These are phyloP conservation scores for Toxicodendron radicans DNA, from an alignment of 345 rosid species.

Conservation along the genomic window DNA sequence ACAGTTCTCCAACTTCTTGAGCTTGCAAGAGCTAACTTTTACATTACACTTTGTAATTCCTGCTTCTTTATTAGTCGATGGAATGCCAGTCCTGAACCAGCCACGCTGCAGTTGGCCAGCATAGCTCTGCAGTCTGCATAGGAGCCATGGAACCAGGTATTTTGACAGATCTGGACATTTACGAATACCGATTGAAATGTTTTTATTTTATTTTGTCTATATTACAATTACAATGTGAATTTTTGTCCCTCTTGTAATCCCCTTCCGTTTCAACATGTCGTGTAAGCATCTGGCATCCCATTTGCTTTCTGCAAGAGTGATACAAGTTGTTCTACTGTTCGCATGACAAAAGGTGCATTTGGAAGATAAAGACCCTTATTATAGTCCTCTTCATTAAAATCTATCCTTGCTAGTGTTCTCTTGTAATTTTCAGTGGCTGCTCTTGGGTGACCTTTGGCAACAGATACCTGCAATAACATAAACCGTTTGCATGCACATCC, in stretches of 20 bases:
- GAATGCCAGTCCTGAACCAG: not conserved
- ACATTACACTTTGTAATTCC: not conserved
- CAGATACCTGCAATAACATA: conserved; percentile 38
- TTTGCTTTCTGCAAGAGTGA: conserved; percentile 15
- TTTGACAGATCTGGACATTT: no score
- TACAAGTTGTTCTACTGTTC: conserved; percentile 35
- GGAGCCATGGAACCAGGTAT: not conserved
- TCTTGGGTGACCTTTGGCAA: conserved; percentile 62
- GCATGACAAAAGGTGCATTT: conserved; percentile 26
- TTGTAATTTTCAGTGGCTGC: conserved; percentile 52
- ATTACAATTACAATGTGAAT: not conserved
- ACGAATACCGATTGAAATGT: not conserved
- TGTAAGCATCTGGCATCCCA: not conserved
- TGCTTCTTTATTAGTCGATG: not conserved
- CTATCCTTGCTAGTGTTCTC: conserved; percentile 30
- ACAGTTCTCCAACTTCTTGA: not conserved
- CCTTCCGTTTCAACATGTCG: no score
- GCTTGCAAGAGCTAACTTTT: not conserved
- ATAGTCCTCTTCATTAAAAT: conserved; percentile 41
- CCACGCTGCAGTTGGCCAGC: not conserved
- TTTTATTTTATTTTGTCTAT: no score
- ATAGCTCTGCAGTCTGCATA: not conserved
- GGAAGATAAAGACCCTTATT: conserved; percentile 39
- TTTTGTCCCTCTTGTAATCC: not conserved
- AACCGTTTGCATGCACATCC: no score